Base-by-base conservation (phyloP, 441 rosid species). In the Croton setiger region DNA sequence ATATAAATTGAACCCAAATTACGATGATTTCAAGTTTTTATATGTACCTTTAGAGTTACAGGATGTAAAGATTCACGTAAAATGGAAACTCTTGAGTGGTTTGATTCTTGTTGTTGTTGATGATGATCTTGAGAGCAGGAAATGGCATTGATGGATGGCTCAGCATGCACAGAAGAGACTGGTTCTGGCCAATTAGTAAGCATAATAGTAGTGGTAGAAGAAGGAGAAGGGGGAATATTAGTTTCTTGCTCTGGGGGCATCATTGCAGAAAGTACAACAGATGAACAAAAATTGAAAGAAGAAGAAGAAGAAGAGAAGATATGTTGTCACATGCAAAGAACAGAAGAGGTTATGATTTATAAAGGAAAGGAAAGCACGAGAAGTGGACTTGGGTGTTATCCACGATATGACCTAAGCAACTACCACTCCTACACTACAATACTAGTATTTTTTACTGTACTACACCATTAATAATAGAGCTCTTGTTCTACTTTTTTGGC, bases 201-300 rank as follows among this genome's bases (percentile, higher is more conserved):
- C 67, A 52, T 52, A 66, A 58, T 64, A 58, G 11, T n/a, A 2
- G 11, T n/a, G 55, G 39, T 70, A 14, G 72, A 27, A 2, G 77
- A 60, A 43, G 49, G 68, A 37, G 53, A 74, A 48, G 70, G 59
- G 43, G 59, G 47, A 63, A 59, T 20, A 12, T 1, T 63, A 45
- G 70, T 72, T 27, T 88, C 87, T 75, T 77, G 91, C 73, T 83
- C 78, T 43, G 86, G 93, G 72, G 89, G 86, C 91, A 87, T 87
- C 85, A 79, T 80, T 64, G 63, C 37, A 31, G 21, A 27, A 21
- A 48, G 31, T 27, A 27, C 31, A 27, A 53, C 4, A 48, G 51
- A 39, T 7, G 36, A 41, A 18, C 47, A 23, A 18, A 60, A 37
- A 45, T 35, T n/a, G 43, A 63, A 55, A 18, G 68, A 36, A 55